phyloP scores from a whole-genome alignment of 2,329 filamentous ascomycete genomes.

The Byssochlamys sp. region DNA sequence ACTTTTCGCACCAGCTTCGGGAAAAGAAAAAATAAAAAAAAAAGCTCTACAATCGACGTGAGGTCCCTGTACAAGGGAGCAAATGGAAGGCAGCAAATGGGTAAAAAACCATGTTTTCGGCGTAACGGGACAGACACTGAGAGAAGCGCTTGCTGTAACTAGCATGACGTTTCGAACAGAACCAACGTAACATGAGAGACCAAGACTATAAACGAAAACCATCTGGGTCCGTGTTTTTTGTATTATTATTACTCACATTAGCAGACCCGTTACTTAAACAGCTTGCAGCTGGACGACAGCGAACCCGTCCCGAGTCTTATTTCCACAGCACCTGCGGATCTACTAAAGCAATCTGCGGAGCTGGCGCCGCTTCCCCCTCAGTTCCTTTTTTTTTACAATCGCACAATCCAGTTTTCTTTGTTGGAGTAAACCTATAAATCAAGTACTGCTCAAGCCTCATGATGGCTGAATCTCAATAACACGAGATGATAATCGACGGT shows the following conservation, averaged over 20 bases:
- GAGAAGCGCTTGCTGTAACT: neutral
- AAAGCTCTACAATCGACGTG: neutral
- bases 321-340: neutral
- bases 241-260: neutral
- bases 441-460: neutral
- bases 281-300: neutral
- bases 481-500: conserved; percentile 1
- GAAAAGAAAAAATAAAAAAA: neutral
- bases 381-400: neutral
- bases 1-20: neutral
- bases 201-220: neutral
- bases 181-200: neutral
- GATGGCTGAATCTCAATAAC: neutral
- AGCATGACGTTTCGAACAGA: neutral
- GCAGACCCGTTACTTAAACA: neutral
- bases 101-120: neutral
- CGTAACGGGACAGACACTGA: neutral
- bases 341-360: neutral
- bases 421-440: neutral
- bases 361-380: neutral
- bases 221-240: neutral
- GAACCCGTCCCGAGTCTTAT: neutral
- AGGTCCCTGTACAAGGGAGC: neutral
- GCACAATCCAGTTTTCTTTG: neutral
- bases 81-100: neutral